Evolutionary conservation across 108 stramenopile species (phyloP).

Genomic region (Cylindrotheca fusiformis): DNA sequence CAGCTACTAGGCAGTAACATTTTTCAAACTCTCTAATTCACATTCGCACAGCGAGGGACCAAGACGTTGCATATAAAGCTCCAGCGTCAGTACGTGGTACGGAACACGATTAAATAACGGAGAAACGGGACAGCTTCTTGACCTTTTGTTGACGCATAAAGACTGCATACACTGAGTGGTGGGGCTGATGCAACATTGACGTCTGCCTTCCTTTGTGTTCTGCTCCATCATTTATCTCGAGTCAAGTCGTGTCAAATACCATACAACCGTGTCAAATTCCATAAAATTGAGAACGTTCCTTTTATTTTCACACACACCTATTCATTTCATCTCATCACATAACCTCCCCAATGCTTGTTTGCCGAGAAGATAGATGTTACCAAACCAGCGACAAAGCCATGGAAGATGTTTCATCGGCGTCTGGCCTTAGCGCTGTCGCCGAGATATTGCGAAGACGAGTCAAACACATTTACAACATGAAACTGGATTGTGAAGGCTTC

Average conservation of each 20-base stretch:
- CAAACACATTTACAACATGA: conserved; percentile 8
- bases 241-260: neutral
- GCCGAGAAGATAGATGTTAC: neutral
- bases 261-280: neutral
- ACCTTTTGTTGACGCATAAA: no score
- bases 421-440: conserved; percentile 9
- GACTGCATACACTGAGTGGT: no score
- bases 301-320: neutral
- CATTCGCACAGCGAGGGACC: no score
- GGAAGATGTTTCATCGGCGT: neutral
- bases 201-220: neutral
- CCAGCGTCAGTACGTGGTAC: no score
- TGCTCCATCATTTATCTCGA: neutral
- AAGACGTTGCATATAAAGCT: no score
- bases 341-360: neutral
- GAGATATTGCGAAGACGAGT: conserved; percentile 8
- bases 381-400: neutral
- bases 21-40: no score
- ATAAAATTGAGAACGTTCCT: no score
- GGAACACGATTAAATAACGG: no score
- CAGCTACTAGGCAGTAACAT: no score
- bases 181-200: no score
- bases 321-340: neutral
- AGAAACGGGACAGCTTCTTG: no score
- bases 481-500: conserved; percentile 31